Conservation (phyloP, 2,329 filamentous ascomycete species). For the Chaetomiaceae sp. region DNA sequence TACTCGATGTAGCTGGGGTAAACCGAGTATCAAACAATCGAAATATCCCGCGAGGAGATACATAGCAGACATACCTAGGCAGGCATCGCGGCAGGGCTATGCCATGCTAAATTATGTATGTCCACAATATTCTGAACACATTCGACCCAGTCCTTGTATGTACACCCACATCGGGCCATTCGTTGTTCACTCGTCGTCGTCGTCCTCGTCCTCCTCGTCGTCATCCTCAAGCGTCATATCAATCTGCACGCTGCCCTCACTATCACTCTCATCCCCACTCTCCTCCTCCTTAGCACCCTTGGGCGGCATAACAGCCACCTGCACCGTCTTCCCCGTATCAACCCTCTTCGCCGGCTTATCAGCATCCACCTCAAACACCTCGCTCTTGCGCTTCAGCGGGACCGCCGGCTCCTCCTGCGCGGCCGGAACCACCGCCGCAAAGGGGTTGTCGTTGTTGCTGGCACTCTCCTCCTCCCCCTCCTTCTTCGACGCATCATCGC, state of each 20-base stretch:
- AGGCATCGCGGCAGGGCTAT: no score
- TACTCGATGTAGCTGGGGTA: neutral
- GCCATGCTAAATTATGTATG: neutral
- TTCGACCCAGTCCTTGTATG: no score
- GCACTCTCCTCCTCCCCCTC: no score
- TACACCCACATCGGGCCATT: no score
- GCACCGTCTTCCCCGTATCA: constrained; percentile 20
- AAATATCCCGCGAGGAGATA: no score
- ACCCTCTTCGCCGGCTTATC: constrained; percentile 24
- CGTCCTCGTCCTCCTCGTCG: constrained; percentile 35
- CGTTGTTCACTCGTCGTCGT: constrained; percentile 22
- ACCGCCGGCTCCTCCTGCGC: constrained; percentile 9
- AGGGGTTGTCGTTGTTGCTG: constrained; percentile 2
- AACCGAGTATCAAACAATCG: neutral
- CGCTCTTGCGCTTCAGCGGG: constrained; percentile 37
- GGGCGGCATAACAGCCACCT: constrained; percentile 9
- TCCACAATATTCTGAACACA: no score
- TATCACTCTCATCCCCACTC: constrained; percentile 40
- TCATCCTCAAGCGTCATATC: constrained; percentile 56
- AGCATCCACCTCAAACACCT: constrained; percentile 34
- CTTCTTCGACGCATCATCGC: no score
- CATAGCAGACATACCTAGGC: no score
- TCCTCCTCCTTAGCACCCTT: constrained; percentile 25
- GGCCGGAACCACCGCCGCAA: constrained; percentile 4
- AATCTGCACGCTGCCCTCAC: constrained; percentile 52